A percentile compares a stretch with the other conserved stretches of the same genome.
Evolutionary conservation across 768 basidiomycete genomes (phyloP).

Genomic region (Hericium coralloides): DNA sequence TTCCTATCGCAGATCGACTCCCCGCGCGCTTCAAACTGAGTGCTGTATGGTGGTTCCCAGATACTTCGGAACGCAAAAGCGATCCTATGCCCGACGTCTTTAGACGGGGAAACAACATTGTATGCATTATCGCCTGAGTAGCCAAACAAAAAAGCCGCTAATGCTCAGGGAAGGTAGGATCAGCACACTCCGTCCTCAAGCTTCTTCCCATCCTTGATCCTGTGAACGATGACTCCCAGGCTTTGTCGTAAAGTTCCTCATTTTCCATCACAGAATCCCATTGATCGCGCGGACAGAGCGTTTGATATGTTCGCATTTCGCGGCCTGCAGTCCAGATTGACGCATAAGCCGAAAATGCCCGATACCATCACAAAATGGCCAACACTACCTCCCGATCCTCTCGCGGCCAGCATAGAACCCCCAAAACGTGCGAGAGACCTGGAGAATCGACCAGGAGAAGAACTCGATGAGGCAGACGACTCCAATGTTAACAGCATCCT

Average conservation of each 20-base stretch:
- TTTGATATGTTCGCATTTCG: constrained; percentile 79
- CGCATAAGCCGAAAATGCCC: constrained; percentile 40
- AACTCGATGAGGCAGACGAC: constrained; percentile 39
- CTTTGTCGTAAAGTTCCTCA: constrained; percentile 43
- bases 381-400: constrained; percentile 42
- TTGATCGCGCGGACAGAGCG: constrained; percentile 35
- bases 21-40: constrained; percentile 25
- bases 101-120: constrained; percentile 55
- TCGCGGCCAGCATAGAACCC: constrained; percentile 51
- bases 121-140: constrained; percentile 24
- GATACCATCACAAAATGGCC: constrained; percentile 63
- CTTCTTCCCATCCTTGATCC: constrained; percentile 64
- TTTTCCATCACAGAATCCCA: constrained; percentile 1
- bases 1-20: constrained; percentile 27
- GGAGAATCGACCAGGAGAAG: constrained; percentile 21
- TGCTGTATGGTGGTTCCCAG: constrained; percentile 69
- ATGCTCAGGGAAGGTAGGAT: constrained; percentile 55
- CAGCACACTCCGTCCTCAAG: constrained; percentile 62
- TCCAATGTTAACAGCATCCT: constrained; percentile 51
- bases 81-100: constrained; percentile 67
- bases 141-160: constrained; percentile 6
- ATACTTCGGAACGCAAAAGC: constrained; percentile 30
- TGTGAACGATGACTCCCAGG: constrained; percentile 57
- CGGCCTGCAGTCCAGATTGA: constrained; percentile 46
- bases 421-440: constrained; percentile 22